Evolutionary conservation across 176 grass and related monocot genomes (phyloP).

Genomic region (Musa schizocarpa): DNA sequence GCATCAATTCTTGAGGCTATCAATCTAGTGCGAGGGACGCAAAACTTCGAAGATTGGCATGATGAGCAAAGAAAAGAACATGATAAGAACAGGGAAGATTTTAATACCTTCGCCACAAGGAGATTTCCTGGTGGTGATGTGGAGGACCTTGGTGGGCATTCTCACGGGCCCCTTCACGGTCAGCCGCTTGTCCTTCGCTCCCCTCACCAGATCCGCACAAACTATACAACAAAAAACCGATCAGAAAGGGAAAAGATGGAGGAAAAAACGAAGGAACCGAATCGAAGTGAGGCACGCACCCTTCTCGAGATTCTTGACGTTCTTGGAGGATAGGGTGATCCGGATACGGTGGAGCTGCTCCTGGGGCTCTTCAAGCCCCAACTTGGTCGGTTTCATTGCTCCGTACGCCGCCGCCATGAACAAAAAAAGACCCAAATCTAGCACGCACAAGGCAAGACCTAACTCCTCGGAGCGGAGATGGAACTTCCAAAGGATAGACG

Average conservation of each 20-base stretch:
- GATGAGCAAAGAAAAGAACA: not conserved
- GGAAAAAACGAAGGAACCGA: not conserved
- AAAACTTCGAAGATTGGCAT: not conserved
- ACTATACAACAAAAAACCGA: not conserved
- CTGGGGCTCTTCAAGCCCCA: not conserved
- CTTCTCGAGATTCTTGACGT: slow-evolving; percentile 7
- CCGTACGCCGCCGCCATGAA: not conserved
- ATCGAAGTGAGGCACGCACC: not conserved
- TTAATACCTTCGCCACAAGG: slow-evolving; percentile 3
- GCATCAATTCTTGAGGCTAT: not conserved
- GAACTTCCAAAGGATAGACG: not conserved
- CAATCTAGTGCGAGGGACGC: not conserved
- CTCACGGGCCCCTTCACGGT: slow-evolving; percentile 1
- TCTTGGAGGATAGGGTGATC: slow-evolving; percentile 3
- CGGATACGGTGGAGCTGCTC: not conserved
- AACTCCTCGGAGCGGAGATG: not conserved
- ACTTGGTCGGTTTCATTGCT: not conserved
- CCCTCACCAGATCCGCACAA: slow-evolving; percentile 1
- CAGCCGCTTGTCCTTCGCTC: slow-evolving; percentile 7
- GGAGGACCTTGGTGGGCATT: slow-evolving; percentile 9
- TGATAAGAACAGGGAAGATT: not conserved
- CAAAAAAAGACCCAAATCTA: too few species aligned
- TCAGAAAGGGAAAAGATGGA: not conserved
- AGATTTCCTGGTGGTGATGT: slow-evolving; percentile 6
- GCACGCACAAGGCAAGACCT: not conserved